These are phyloP conservation scores for Sporothrix inflata DNA, from an alignment of 2,329 filamentous ascomycete genomes.

Conservation along the genomic window DNA sequence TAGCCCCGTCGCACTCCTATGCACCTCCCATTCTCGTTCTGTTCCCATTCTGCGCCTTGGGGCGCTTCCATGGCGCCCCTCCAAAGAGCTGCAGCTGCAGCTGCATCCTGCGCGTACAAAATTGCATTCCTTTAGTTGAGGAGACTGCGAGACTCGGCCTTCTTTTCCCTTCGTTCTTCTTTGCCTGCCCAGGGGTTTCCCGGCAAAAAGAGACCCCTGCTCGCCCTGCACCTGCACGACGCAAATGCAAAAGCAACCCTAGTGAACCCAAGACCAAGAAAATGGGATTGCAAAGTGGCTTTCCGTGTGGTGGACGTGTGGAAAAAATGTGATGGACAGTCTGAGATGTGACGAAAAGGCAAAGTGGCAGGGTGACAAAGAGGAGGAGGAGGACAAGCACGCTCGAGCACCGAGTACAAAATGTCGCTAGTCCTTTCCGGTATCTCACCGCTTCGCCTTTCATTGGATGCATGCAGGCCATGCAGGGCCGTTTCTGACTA, in stretches of 20 bases:
- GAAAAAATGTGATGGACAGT: neutral
- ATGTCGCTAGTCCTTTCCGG: slow-evolving; percentile 22
- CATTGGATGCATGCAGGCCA: neutral
- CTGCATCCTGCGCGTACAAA: neutral
- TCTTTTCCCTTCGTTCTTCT: neutral
- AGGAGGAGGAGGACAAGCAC: neutral
- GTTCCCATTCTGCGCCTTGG: slow-evolving; percentile 14
- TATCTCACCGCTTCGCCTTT: slow-evolving; percentile 24
- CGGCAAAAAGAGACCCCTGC: neutral
- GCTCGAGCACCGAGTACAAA: neutral
- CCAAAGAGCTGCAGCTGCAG: slow-evolving; percentile 1
- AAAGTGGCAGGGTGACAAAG: neutral
- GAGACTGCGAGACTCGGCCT: neutral
- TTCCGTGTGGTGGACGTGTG: neutral
- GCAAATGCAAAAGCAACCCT: neutral
- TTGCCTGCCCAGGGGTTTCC: neutral
- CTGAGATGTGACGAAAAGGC: neutral
- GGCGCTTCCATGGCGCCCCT: neutral
- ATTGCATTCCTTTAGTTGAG: neutral
- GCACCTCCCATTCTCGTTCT: slow-evolving; percentile 5
- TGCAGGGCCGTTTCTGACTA: neutral
- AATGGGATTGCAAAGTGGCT: slow-evolving; percentile 1
- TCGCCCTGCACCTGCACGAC: neutral
- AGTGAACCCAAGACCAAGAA: slow-evolving; percentile 1
- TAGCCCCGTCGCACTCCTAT: neutral